A percentile compares a stretch with the other conserved stretches of the same genome.
Conservation (phyloP, 2,329 filamentous ascomycete species). For the Colletotrichum trifolii region DNA sequence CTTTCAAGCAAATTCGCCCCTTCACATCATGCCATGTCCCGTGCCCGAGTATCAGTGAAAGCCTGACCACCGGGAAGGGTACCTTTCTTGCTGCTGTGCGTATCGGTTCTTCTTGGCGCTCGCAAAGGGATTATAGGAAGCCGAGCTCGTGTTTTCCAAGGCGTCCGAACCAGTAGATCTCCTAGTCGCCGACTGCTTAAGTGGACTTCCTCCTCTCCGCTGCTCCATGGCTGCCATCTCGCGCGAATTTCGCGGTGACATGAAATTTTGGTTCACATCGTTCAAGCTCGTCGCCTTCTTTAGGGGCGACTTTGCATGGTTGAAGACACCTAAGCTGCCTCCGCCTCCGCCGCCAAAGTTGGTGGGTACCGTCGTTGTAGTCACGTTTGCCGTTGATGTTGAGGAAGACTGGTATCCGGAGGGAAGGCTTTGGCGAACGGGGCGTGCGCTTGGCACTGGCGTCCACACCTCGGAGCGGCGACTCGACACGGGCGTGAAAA, state of each 20-base stretch:
- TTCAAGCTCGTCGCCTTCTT: slow-evolving; percentile 78
- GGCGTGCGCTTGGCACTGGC: slow-evolving; percentile 43
- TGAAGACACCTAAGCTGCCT: slow-evolving; percentile 83
- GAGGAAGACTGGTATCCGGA: slow-evolving; percentile 41
- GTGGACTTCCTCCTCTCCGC: slow-evolving; percentile 52
- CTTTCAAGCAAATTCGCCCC: slow-evolving; percentile 10
- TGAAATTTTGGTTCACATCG: slow-evolving; percentile 59
- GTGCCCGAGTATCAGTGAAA: slow-evolving; percentile 32
- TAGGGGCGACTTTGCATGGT: slow-evolving; percentile 83
- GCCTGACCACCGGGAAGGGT: slow-evolving; percentile 44
- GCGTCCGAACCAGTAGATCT: slow-evolving; percentile 37
- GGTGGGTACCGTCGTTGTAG: slow-evolving; percentile 39
- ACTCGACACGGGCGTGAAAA: slow-evolving; percentile 34
- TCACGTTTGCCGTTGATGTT: slow-evolving; percentile 39
- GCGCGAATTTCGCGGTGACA: slow-evolving; percentile 67
- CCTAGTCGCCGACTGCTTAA: slow-evolving; percentile 49
- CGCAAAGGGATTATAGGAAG: slow-evolving; percentile 51
- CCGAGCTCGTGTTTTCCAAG: slow-evolving; percentile 30
- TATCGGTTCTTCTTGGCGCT: slow-evolving; percentile 49
- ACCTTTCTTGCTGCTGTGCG: slow-evolving; percentile 52
- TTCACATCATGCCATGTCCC: not conserved
- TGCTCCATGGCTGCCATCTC: slow-evolving; percentile 72
- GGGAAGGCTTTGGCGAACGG: slow-evolving; percentile 50
- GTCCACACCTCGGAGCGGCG: slow-evolving; percentile 50
- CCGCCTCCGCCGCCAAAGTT: slow-evolving; percentile 56